phyloP scores from a whole-genome alignment of 1,284 basidiomycete species.

The Cerioporus squamosus region DNA sequence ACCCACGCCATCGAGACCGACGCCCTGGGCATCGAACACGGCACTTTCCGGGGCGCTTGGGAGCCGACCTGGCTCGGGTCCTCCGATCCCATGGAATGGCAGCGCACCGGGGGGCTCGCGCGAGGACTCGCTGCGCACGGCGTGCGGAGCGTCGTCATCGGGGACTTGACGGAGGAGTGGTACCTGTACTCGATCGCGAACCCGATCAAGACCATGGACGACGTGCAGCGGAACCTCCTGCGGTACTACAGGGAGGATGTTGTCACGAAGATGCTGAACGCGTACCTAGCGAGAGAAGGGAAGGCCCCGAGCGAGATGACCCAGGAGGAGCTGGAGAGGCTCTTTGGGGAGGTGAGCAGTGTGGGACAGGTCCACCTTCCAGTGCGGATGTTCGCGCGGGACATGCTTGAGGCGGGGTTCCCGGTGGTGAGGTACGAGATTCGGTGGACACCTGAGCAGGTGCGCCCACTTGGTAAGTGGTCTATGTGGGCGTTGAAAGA shows the following conservation, averaged over 20 bases:
- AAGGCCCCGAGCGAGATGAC: constrained; percentile 40
- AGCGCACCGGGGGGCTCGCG: constrained; percentile 64
- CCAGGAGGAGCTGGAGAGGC: constrained; percentile 45
- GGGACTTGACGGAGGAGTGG: constrained; percentile 79
- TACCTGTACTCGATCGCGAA: constrained; percentile 75
- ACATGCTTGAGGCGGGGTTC: constrained; percentile 57
- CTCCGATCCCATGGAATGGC: constrained; percentile 66
- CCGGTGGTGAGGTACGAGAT: constrained; percentile 73
- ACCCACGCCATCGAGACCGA: constrained; percentile 62
- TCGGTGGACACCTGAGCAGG: constrained; percentile 67
- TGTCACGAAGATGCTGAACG: constrained; percentile 48
- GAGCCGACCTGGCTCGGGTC: constrained; percentile 59
- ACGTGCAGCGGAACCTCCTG: constrained; percentile 60
- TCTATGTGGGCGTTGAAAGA: background rate
- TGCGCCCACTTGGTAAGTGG: constrained; percentile 53
- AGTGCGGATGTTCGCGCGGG: constrained; percentile 62
- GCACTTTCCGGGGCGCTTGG: constrained; percentile 72
- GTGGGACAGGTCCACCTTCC: constrained; percentile 76
- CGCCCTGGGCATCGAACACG: constrained; percentile 49
- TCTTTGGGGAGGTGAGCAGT: constrained; percentile 66
- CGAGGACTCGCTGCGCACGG: constrained; percentile 58
- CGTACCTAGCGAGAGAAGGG: constrained; percentile 40
- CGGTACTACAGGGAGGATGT: constrained; percentile 62
- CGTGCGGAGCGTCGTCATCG: constrained; percentile 62
- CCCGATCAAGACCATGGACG: constrained; percentile 48